Conservation (phyloP, 176 grass and related monocot genomes). For the Typha latifolia region DNA sequence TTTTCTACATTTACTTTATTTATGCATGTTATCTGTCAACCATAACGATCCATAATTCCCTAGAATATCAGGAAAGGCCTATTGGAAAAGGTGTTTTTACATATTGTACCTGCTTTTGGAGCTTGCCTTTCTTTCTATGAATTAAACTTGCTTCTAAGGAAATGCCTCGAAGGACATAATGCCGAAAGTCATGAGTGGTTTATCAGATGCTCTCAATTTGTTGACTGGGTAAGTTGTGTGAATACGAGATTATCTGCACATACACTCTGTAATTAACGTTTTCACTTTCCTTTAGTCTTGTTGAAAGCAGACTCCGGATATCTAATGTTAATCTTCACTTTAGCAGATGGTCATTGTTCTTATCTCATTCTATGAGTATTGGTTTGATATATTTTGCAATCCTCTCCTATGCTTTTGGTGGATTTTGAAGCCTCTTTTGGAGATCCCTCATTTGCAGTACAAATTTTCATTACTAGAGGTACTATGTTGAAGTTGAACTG, state of each 20-base stretch:
- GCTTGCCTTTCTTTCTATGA: slow-evolving; percentile 42
- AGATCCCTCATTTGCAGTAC: slow-evolving; percentile 69
- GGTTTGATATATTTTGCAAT: slow-evolving; percentile 56
- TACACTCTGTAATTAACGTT: neutral
- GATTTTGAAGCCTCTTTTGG: slow-evolving; percentile 66
- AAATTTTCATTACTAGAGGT: slow-evolving; percentile 56
- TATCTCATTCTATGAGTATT: slow-evolving; percentile 26
- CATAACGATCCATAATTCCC: neutral
- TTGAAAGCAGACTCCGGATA: slow-evolving; percentile 5
- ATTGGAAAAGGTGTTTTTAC: slow-evolving; percentile 37
- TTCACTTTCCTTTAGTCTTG: slow-evolving; percentile 3
- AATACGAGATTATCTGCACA: neutral
- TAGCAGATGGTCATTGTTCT: slow-evolving; percentile 44
- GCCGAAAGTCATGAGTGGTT: slow-evolving; percentile 36
- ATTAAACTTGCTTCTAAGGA: slow-evolving; percentile 35
- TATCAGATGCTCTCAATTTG: slow-evolving; percentile 45
- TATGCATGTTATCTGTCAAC: neutral
- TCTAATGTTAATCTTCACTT: slow-evolving; percentile 13
- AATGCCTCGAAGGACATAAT: slow-evolving; percentile 26
- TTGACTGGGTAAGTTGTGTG: slow-evolving; percentile 56
- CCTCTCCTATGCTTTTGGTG: slow-evolving; percentile 65
- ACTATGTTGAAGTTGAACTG: slow-evolving; percentile 3
- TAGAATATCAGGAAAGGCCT: slow-evolving; percentile 36
- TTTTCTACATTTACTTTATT: neutral
- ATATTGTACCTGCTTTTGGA: slow-evolving; percentile 45